Evolutionary conservation across 139 green algal genomes (phyloP).

Genomic region (Nannochloris sp.): DNA sequence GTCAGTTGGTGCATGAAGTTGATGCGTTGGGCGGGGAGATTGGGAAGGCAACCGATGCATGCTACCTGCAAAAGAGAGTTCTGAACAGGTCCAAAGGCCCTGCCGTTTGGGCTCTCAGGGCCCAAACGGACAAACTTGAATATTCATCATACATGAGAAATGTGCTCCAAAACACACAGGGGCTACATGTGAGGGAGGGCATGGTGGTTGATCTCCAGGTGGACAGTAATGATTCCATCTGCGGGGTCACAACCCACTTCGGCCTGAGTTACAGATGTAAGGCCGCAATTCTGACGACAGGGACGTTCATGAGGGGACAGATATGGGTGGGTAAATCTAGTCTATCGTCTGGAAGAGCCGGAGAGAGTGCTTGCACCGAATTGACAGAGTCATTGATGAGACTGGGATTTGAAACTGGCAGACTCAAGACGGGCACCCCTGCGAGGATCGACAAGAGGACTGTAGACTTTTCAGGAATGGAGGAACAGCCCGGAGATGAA

Average conservation of each 20-base stretch:
- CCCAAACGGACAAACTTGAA: conserved; percentile 96
- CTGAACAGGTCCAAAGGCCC: conserved; percentile 92
- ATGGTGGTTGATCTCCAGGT: conserved; percentile 83
- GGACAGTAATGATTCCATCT: conserved; percentile 77
- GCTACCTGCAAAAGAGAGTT: conserved; percentile 91
- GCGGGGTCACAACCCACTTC: conserved; percentile 86
- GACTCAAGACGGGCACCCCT: conserved; percentile 95
- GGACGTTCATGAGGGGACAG: conserved; percentile 95
- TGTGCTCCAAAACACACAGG: conserved; percentile 68
- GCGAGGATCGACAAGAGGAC: conserved; percentile 82
- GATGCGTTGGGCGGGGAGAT: conserved; percentile 95
- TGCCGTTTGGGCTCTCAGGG: conserved; percentile 92
- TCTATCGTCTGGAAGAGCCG: conserved; percentile 81
- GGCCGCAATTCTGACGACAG: conserved; percentile 83
- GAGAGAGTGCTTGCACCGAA: conserved; percentile 75
- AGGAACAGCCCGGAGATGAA: conserved; percentile 43
- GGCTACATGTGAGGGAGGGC: conserved; percentile 80
- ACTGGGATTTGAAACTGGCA: conserved; percentile 86
- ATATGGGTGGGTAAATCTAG: conserved; percentile 90
- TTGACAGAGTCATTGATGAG: conserved; percentile 79
- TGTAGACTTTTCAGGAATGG: conserved; percentile 60
- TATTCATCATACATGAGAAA: conserved; percentile 66
- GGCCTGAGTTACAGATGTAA: conserved; percentile 73
- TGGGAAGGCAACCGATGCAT: conserved; percentile 83
- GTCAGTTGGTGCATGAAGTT: conserved; percentile 91